Percentiles rank a stretch among this genome's conserved stretches.
phyloP scores from a whole-genome alignment of 345 rosid species.

The Pistacia integerrima region DNA sequence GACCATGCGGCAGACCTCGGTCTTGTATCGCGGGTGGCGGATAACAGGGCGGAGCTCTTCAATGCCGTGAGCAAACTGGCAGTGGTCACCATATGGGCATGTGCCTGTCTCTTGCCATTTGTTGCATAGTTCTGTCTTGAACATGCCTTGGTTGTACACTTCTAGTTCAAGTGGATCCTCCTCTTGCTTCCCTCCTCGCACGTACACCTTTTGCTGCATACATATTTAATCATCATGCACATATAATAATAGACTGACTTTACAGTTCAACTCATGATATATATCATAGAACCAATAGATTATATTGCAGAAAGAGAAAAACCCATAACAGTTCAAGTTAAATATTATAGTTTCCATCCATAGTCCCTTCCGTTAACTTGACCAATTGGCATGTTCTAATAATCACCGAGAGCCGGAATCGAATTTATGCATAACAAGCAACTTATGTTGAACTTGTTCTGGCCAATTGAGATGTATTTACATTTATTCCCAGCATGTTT shows the following conservation, averaged over 20 bases:
- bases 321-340: too few relatives aligned
- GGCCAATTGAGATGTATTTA: too few relatives aligned
- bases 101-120: constrained; percentile 68
- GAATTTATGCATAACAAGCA: too few relatives aligned
- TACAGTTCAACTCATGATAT: neutral
- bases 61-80: constrained; percentile 64
- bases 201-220: constrained; percentile 41
- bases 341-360: too few relatives aligned
- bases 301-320: too few relatives aligned
- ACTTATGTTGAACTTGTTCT: too few relatives aligned
- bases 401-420: neutral
- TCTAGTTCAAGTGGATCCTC: constrained; percentile 51
- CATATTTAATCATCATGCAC: neutral
- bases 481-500: too few relatives aligned
- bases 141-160: constrained; percentile 60
- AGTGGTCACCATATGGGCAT: constrained; percentile 53
- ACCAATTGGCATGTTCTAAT: neutral
- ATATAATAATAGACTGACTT: neutral
- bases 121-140: constrained; percentile 66
- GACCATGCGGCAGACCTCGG: constrained; percentile 65
- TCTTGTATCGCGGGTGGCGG: constrained; percentile 66
- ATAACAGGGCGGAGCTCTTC: constrained; percentile 63
- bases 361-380: neutral
- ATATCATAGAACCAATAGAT: neutral
- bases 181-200: constrained; percentile 40